Evolutionary conservation across 164 flowering plant species (phyloP), one percentile per base, ranked within the genome.

Genomic region (Amborella trichopoda): DNA sequence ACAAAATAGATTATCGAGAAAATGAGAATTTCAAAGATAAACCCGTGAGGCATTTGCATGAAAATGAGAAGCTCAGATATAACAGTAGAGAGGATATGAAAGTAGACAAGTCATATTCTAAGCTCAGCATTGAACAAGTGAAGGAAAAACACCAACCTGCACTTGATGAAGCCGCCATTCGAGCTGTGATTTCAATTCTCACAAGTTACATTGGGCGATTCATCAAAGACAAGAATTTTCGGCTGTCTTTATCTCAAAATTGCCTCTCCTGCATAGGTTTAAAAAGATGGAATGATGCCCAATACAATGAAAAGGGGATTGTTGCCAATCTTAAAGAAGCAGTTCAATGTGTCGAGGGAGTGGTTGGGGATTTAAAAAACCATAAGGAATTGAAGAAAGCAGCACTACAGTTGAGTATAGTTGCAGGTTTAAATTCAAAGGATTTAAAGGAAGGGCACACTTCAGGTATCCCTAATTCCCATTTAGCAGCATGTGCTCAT

Each of bases 401-500:
- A 39, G 62, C 67, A 1, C 26, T 78, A 52, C 82, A 68, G 58
- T 71, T 84, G 6, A 75, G 76, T 64, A 66, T 75, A 19, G 69
- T 84, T 46, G 65, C 84, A 0, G 80, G 89, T 10, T 48, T 84
- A 52, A 78, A 62, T 61, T 65, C 77, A 33, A 59, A 58, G 45
- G 76, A 76, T 45, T 56, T 66, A 56, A 72, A 75, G 46, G 76
- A 75, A 54, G 79, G 72, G 9, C 74, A 54, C 49, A 76, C 81
- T 5, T 71, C 63, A 28, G 81, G 83, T 20, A 46, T 77, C 59
- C 73, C 78, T 2, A 73, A 81, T 62, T 73, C 59, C 20, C 70
- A 56, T 52, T 50, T 81, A 60, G 74, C 87, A 27, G 89, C 90
- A 12, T 81, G 86, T 61, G 86, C 89, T 26, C 94, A 84, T 66